phyloP scores from a whole-genome alignment of 2,329 filamentous ascomycete species.

The Acephala macrosclerotiorum region DNA sequence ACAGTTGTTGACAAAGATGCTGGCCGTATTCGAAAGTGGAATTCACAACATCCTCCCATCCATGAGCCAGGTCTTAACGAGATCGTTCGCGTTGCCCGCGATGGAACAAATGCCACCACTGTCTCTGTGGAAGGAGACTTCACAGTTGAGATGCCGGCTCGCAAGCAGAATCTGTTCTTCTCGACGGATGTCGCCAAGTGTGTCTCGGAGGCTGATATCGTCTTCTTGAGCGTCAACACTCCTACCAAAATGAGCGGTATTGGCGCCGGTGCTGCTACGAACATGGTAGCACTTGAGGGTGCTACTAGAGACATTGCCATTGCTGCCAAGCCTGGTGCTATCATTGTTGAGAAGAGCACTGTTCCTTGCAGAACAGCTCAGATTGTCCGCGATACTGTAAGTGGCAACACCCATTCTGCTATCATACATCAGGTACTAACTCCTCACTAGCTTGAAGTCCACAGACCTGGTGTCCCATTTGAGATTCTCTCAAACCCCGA shows the following conservation, averaged over 20 bases:
- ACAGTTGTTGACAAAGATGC: conserved; percentile 76
- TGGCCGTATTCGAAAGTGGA: conserved; percentile 73
- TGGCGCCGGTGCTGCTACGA: conserved; percentile 73
- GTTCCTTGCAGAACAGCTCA: conserved; percentile 78
- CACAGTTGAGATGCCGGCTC: conserved; percentile 46
- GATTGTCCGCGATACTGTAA: conserved; percentile 66
- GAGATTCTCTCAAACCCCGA: conserved; percentile 83
- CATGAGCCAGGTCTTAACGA: conserved; percentile 76
- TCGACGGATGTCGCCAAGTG: conserved; percentile 69
- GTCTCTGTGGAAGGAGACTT: conserved; percentile 9
- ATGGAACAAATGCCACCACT: conserved; percentile 40
- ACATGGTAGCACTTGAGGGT: conserved; percentile 75
- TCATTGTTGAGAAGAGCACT: conserved; percentile 82
- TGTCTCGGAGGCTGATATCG: conserved; percentile 72
- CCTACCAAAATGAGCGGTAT: conserved; percentile 75
- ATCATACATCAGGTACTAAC: not conserved
- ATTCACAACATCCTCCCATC: conserved; percentile 74
- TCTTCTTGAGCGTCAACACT: conserved; percentile 80
- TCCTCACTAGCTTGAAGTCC: not conserved
- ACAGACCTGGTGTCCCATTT: conserved; percentile 59
- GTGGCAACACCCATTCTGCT: conserved; percentile 51
- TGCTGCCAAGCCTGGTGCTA: conserved; percentile 68
- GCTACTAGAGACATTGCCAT: conserved; percentile 71
- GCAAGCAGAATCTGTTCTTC: conserved; percentile 74
- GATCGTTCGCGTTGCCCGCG: conserved; percentile 69